Base-by-base conservation (phyloP, 2,329 filamentous ascomycete genomes). In the Biscogniauxia marginata region DNA sequence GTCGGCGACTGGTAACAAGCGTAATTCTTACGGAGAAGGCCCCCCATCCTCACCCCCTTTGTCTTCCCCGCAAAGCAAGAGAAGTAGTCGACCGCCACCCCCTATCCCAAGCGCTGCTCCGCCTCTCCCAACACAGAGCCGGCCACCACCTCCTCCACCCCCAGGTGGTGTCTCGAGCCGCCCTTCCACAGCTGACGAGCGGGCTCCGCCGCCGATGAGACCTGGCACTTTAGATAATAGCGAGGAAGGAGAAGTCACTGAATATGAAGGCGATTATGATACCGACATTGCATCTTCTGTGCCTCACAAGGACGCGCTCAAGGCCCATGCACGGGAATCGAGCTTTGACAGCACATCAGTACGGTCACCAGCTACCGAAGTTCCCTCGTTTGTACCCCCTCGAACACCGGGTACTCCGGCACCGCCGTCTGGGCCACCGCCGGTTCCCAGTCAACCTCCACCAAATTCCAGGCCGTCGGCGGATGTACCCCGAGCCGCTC, bases 181-280 rank as follows among this genome's bases (percentile, higher is more conserved):
- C 59, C 78, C 81, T 60, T 84, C 85, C 6, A 88, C 86, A 1
- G 75, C 77, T 49, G 84, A 88, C 62, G 79, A 77, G 52, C 76
- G 76, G 49, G 65, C 71, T 1, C 64, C 75, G 9, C 74, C 78
- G 11, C 75, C 81, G 16, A 73, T 75, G 53, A 68, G 65, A 21
- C 68, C 79, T 59, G 73, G 73, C 9, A 64, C 67, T 8, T 72
- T 75, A 55, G 77, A 77, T 58, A 81, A 76, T 25, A 87, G 88
- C 13, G 87, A 85, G 22, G 88, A 89, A 57, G 91, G 89, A 57
- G 92, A 96, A 67, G 83, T 91, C 30, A 96, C 91, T 0, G 93
- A 97, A 69, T 98, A 98, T 68, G 95, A 99, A 70, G 95, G 93
- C 6, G 95, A 98, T 69, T 98, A 98, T 70, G 95, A 98, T 66